Evolutionary conservation across 208 protist species (phyloP).

Genomic region (Trichomonas tenax): DNA sequence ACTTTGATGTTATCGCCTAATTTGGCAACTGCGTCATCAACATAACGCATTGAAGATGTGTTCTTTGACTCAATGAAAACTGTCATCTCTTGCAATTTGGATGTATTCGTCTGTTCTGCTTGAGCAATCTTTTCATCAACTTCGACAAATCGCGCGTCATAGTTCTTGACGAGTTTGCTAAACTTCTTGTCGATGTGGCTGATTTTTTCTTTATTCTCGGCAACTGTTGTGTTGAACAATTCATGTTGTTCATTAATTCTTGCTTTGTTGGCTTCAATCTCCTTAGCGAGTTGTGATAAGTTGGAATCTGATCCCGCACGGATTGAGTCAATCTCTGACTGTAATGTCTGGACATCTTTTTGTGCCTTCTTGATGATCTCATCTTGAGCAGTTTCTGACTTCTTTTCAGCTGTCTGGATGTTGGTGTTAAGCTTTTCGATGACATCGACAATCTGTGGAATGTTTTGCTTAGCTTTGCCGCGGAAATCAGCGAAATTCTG

Average conservation of each 20-base stretch:
- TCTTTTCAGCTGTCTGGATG: too few relatives aligned
- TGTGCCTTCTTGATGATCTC: neutral
- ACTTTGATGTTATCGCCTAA: neutral
- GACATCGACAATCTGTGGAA: too few relatives aligned
- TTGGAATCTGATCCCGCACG: neutral
- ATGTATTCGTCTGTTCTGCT: neutral
- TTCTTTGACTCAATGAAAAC: neutral
- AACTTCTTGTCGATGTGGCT: neutral
- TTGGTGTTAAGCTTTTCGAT: too few relatives aligned
- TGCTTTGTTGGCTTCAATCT: neutral
- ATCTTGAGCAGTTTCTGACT: neutral
- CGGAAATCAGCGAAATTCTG: neutral
- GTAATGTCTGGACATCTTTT: neutral
- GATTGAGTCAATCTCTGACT: neutral
- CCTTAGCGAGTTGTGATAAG: neutral
- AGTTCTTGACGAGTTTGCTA: neutral
- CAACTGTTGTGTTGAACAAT: neutral
- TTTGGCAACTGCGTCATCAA: neutral
- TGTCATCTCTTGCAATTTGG: neutral
- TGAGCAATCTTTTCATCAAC: neutral
- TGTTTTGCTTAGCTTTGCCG: too few relatives aligned
- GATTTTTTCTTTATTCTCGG: neutral
- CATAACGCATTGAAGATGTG: neutral
- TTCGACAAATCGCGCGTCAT: neutral
- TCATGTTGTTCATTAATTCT: neutral